Conservation (phyloP, 441 rosid genomes). For the Gossypium trilobum region DNA sequence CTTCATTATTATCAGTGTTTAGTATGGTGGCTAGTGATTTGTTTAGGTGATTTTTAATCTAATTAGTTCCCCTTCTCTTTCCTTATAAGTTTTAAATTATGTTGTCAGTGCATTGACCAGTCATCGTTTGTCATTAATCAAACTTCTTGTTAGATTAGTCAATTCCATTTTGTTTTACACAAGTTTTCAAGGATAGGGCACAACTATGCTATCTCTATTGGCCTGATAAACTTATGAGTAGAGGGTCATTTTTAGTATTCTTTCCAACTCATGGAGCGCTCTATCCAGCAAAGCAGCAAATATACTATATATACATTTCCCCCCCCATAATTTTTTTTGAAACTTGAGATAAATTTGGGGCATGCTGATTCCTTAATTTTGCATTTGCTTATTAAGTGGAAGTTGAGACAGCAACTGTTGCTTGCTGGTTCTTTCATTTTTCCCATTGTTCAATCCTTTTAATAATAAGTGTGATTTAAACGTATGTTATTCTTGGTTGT, state of each 20-base stretch:
- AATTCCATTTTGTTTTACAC: not conserved
- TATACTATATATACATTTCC: not conserved
- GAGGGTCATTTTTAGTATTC: not conserved
- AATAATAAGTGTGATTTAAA: not conserved
- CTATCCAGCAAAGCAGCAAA: not conserved
- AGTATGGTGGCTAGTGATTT: conserved; percentile 6
- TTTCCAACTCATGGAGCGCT: not conserved
- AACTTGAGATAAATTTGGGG: not conserved
- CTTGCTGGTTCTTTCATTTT: not conserved
- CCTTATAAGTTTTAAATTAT: conserved; percentile 8
- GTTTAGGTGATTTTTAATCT: conserved; percentile 16
- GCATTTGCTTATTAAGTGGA: not conserved
- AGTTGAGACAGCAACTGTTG: not conserved
- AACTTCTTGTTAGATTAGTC: not conserved
- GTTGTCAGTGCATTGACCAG: not conserved
- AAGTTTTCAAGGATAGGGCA: not conserved
- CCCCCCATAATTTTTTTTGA: not conserved
- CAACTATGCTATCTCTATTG: not conserved
- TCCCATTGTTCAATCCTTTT: not conserved
- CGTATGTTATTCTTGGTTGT: not conserved
- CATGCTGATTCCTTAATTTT: not conserved
- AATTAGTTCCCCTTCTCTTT: not conserved
- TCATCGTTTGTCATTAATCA: not conserved
- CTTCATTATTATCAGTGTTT: conserved; percentile 18
- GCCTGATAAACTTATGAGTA: not conserved